Evolutionary conservation across 164 flowering plant species (phyloP), one percentile per base, ranked within the genome.

Genomic region (Vitis rupestris): DNA sequence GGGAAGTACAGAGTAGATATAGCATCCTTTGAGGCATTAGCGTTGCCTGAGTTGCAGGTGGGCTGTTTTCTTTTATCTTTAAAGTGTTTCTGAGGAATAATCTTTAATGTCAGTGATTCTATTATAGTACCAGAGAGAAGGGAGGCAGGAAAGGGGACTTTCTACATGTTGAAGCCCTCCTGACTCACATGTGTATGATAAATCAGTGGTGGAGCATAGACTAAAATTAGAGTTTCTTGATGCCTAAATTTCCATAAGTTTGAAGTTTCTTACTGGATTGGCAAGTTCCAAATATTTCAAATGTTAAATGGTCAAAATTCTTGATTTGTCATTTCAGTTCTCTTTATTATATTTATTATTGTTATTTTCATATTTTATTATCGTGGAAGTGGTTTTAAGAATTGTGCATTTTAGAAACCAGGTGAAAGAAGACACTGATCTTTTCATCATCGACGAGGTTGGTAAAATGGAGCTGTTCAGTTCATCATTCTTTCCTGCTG

Each of bases 381-480:
- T 63, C 19, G 11, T 44, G 27, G 27, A 56, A 44, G 50, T 59
- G 55, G 10, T 63, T 63, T 17, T 60, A 50, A 53, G 48, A 53
- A 10, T 16, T 3, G 47, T 50, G 9, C 53, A 3, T 37, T 14
- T 50, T 27, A 54, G 23, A 50, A 74, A 50, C 69, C 78, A 94
- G 98, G 81, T 89, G 17, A 86, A 71, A 79, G 89, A 87, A 75
- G 95, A 89, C 29, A 82, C 91, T 23, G 90, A 89, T 82, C 86
- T 92, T 64, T 87, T 90, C 76, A 57, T 94, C 77, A 90, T 94
- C 59, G 98, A 94, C 76, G 98, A 94, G 82, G 88, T 94, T 75
- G 98, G 98, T 55, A 92, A 89, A 73, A 94, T 94, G 97, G 97
- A 94, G 84, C 76, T 94, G 71, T 88, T 58, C 76, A 90, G 97